These are phyloP conservation scores for Acacia crassicarpa DNA, from an alignment of 306 rosid species.

Conservation along the genomic window DNA sequence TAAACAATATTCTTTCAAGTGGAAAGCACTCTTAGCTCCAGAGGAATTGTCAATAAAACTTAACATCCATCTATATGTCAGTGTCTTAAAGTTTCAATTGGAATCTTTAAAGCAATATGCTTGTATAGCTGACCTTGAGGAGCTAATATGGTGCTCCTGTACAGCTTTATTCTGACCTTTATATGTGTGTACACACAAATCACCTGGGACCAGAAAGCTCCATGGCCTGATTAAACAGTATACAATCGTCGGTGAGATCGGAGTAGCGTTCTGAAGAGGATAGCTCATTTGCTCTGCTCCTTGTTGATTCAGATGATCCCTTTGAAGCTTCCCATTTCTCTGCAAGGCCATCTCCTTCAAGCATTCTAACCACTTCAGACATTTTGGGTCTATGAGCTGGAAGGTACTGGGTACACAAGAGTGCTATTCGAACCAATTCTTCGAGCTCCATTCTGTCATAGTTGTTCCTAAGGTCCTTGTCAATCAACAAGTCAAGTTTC, in stretches of 20 bases:
- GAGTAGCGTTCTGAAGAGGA: conserved; percentile 78
- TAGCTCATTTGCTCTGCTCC: conserved; percentile 72
- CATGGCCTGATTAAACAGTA: not conserved
- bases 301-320: conserved; percentile 66
- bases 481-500: conserved; percentile 79
- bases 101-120: not conserved
- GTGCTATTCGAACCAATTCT: conserved; percentile 87
- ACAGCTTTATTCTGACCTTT: not conserved
- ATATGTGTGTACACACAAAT: not conserved
- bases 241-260: not conserved
- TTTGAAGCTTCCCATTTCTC: conserved; percentile 98
- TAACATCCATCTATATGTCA: not conserved
- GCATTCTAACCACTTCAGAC: conserved; percentile 98
- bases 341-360: conserved; percentile 96
- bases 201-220: not conserved
- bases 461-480: conserved; percentile 66
- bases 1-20: not conserved
- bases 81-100: not conserved
- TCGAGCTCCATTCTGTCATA: conserved; percentile 84
- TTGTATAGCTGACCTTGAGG: not conserved
- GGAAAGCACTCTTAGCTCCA: not conserved
- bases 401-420: conserved; percentile 80
- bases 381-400: conserved; percentile 87
- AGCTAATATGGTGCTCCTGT: not conserved
- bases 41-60: not conserved